These are phyloP conservation scores for Naganishia antarctica DNA, from an alignment of 768 basidiomycete genomes.

Conservation along the genomic window DNA sequence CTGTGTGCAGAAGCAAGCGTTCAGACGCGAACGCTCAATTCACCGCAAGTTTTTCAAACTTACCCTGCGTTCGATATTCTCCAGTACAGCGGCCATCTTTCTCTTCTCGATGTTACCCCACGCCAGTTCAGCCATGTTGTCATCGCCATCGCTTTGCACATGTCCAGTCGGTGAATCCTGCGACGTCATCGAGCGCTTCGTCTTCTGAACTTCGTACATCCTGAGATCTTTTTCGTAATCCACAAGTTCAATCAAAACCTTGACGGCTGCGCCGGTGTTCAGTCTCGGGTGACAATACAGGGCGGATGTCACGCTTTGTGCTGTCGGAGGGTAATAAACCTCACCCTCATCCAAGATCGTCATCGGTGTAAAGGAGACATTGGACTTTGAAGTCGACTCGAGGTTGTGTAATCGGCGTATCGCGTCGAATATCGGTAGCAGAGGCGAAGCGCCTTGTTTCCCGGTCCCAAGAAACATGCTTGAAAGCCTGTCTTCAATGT, in stretches of 20 bases:
- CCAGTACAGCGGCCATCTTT: slow-evolving; percentile 27
- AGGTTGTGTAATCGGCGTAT: slow-evolving; percentile 23
- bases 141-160: slow-evolving; percentile 9
- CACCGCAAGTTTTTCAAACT: slow-evolving; percentile 7
- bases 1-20: slow-evolving; percentile 2
- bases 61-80: slow-evolving; percentile 29
- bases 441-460: neutral
- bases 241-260: slow-evolving; percentile 41
- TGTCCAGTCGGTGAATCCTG: slow-evolving; percentile 4
- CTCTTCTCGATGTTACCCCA: slow-evolving; percentile 27
- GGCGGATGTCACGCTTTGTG: slow-evolving; percentile 40
- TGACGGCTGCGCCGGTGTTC: slow-evolving; percentile 34
- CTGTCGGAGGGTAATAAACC: slow-evolving; percentile 33
- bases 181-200: slow-evolving; percentile 13
- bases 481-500: slow-evolving; percentile 39
- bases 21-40: neutral
- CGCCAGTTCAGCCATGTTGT: slow-evolving; percentile 19
- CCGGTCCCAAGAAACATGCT: neutral
- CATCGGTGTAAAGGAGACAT: slow-evolving; percentile 9
- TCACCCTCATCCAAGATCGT: slow-evolving; percentile 18
- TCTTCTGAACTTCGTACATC: slow-evolving; percentile 18
- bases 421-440: slow-evolving; percentile 27
- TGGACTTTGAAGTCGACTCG: neutral
- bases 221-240: slow-evolving; percentile 42
- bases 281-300: slow-evolving; percentile 46